These are phyloP conservation scores for Karstenula rhodostoma DNA, from an alignment of 2,329 filamentous ascomycete genomes.

Conservation along the genomic window DNA sequence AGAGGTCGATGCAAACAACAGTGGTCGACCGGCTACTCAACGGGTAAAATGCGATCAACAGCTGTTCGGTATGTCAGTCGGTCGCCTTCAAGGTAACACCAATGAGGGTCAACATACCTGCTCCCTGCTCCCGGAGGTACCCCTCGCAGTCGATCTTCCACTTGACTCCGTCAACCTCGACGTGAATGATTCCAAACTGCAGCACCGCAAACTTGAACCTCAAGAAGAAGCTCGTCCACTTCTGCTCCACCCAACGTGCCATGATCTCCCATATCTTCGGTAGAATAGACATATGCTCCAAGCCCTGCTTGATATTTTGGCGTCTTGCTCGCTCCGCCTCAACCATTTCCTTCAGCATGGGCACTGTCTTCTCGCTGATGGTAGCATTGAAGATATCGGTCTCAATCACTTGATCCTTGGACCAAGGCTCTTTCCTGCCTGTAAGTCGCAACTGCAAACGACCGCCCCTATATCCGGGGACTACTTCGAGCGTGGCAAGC, in stretches of 20 bases:
- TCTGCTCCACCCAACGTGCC: slow-evolving; percentile 44
- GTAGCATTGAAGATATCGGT: slow-evolving; percentile 38
- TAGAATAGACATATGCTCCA: slow-evolving; percentile 35
- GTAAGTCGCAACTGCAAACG: slow-evolving; percentile 42
- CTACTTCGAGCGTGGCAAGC: slow-evolving; percentile 39
- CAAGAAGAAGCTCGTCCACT: slow-evolving; percentile 47
- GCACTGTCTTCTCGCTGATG: slow-evolving; percentile 43
- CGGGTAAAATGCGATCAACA: too few species aligned
- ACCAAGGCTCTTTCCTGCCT: slow-evolving; percentile 34
- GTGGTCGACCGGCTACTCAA: not conserved
- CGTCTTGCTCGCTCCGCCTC: slow-evolving; percentile 40
- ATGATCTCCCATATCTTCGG: slow-evolving; percentile 36
- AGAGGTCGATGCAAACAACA: not conserved
- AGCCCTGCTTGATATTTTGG: slow-evolving; percentile 37
- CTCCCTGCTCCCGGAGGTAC: slow-evolving; percentile 42
- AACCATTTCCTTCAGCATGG: slow-evolving; percentile 39
- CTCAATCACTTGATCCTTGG: slow-evolving; percentile 38
- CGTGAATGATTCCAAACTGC: slow-evolving; percentile 41
- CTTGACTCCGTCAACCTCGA: slow-evolving; percentile 41
- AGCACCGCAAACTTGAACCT: slow-evolving; percentile 46
- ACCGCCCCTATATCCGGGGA: slow-evolving; percentile 40
- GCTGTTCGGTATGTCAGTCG: slow-evolving; percentile 23
- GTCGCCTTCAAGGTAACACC: not conserved
- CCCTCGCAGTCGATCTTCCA: slow-evolving; percentile 50
- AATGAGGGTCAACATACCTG: slow-evolving; percentile 34